phyloP scores from a whole-genome alignment of 2,329 filamentous ascomycete genomes.

The Karstenula rhodostoma region DNA sequence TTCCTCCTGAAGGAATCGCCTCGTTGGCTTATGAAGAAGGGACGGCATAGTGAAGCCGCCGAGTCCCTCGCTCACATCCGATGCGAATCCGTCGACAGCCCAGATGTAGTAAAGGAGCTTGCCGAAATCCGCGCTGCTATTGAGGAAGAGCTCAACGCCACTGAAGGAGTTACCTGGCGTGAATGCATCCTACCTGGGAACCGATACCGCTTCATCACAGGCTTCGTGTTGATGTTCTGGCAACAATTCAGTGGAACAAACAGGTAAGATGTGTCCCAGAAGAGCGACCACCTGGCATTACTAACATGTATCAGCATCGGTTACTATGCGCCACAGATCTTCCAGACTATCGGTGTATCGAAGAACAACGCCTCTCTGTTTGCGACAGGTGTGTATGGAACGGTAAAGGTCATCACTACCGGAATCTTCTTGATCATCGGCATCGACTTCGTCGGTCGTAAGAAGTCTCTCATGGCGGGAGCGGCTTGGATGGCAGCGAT shows the following conservation, averaged over 20 bases:
- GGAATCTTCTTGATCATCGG: conserved; percentile 69
- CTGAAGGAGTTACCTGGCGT: conserved; percentile 53
- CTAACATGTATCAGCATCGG: conserved; percentile 45
- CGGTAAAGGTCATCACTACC: conserved; percentile 69
- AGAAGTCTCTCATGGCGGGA: conserved; percentile 67
- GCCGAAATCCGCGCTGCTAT: conserved; percentile 53
- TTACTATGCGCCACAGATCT: conserved; percentile 43
- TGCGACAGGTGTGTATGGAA: conserved; percentile 73
- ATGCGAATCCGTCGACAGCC: conserved; percentile 33
- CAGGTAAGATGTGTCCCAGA: background rate
- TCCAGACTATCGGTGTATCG: conserved; percentile 52
- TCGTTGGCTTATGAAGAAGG: conserved; percentile 65
- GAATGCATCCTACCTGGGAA: conserved; percentile 51
- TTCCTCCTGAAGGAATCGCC: conserved; percentile 68
- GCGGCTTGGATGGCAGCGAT: conserved; percentile 73
- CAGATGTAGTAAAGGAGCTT: conserved; percentile 40
- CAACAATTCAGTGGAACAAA: conserved; percentile 47
- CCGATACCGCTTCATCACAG: conserved; percentile 48
- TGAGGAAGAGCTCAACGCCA: conserved; percentile 51
- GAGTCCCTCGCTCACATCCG: conserved; percentile 48
- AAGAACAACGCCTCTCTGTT: conserved; percentile 62
- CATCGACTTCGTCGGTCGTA: conserved; percentile 70
- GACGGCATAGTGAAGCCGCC: conserved; percentile 63
- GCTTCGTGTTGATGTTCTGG: conserved; percentile 51
- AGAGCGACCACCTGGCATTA: too few species aligned